Conservation (phyloP, 1,139 yeast genomes). For the Komagataea norvegica region DNA sequence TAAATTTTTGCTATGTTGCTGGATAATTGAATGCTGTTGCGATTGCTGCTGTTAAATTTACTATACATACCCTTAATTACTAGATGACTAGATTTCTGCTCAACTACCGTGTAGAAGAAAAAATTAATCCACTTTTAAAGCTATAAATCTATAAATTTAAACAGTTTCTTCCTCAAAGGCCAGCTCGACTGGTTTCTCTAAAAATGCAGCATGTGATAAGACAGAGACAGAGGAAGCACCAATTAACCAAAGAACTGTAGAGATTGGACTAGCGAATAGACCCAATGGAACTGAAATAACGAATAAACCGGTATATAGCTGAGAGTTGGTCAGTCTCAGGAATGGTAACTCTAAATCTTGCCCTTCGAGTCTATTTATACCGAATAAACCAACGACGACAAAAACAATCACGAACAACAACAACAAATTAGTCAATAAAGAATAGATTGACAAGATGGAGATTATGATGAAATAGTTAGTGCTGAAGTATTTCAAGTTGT, state of each 20-base stretch:
- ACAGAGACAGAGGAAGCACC: slow-evolving; percentile 91
- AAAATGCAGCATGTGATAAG: slow-evolving; percentile 83
- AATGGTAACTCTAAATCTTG: slow-evolving; percentile 72
- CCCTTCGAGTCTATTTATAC: slow-evolving; percentile 76
- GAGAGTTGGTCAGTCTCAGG: slow-evolving; percentile 64
- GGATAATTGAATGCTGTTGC: slow-evolving; percentile 30
- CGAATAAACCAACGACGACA: slow-evolving; percentile 65
- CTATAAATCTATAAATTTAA: background rate
- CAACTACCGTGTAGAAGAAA: background rate
- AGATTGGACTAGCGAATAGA: slow-evolving; percentile 86
- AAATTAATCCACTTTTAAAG: background rate
- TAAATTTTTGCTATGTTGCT: slow-evolving; percentile 35
- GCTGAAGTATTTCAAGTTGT: slow-evolving; percentile 81
- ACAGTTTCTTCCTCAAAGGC: slow-evolving; percentile 85
- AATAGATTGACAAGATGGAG: slow-evolving; percentile 62
- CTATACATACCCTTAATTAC: background rate
- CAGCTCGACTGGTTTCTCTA: slow-evolving; percentile 97
- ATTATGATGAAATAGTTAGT: slow-evolving; percentile 81
- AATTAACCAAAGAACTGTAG: slow-evolving; percentile 93
- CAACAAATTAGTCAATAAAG: slow-evolving; percentile 76
- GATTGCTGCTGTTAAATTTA: slow-evolving; percentile 12
- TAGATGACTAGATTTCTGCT: too few relatives aligned
- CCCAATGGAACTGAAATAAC: slow-evolving; percentile 82
- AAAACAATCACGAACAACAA: slow-evolving; percentile 76
- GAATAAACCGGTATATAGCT: slow-evolving; percentile 82